Evolutionary conservation across 495 filamentous ascomycete species (phyloP).

Genomic region (Hypoxylon perforatum): DNA sequence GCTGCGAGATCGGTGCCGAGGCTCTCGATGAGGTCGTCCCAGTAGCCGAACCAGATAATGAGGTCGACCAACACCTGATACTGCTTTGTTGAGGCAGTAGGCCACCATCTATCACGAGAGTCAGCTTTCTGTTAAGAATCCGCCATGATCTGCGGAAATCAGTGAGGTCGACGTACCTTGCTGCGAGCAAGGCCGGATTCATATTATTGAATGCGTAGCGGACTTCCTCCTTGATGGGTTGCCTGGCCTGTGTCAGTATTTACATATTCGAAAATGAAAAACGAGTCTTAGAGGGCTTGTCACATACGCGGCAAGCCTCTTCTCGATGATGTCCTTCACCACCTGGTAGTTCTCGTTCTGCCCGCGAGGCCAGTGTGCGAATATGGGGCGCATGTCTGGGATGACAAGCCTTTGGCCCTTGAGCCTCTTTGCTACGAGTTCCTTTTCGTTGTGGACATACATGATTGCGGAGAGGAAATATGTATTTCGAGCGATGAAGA

Average conservation of each 20-base stretch:
- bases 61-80: constrained; percentile 32
- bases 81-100: constrained; percentile 20
- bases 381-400: constrained; percentile 40
- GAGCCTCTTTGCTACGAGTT: constrained; percentile 28
- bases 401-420: constrained; percentile 40
- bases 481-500: neutral
- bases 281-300: neutral
- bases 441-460: constrained; percentile 28
- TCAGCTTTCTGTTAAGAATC: neutral
- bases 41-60: constrained; percentile 43
- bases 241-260: constrained; percentile 13
- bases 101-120: constrained; percentile 39
- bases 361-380: constrained; percentile 37
- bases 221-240: constrained; percentile 23
- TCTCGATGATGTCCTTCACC: constrained; percentile 30
- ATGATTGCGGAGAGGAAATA: constrained; percentile 10
- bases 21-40: constrained; percentile 40
- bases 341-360: constrained; percentile 33
- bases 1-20: constrained; percentile 22
- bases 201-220: constrained; percentile 27
- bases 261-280: neutral
- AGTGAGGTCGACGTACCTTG: constrained; percentile 20
- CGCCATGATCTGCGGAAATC: neutral
- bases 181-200: constrained; percentile 38
- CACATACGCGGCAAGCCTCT: constrained; percentile 33